These are phyloP conservation scores for Aethionema arabicum DNA, from an alignment of 345 rosid genomes.

Conservation along the genomic window DNA sequence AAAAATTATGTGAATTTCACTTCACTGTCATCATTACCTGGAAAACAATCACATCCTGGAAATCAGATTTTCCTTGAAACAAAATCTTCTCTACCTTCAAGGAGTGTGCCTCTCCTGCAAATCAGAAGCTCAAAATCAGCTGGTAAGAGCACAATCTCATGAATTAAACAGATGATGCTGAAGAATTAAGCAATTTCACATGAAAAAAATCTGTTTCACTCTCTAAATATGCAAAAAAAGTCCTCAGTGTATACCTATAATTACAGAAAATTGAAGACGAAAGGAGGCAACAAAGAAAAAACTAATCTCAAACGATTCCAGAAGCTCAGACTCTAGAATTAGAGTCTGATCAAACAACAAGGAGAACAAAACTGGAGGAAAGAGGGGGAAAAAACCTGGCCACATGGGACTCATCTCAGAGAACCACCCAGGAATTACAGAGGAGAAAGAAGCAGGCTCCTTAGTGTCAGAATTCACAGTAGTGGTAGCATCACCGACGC, in stretches of 20 bases:
- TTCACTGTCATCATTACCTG: slow-evolving; percentile 42
- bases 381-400: slow-evolving; percentile 52
- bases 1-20: not conserved
- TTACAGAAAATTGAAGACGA: no score
- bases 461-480: slow-evolving; percentile 26
- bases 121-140: not conserved
- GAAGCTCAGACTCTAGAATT: no score
- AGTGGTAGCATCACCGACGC: slow-evolving; percentile 31
- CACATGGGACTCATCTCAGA: slow-evolving; percentile 91
- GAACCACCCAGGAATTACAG: slow-evolving; percentile 89
- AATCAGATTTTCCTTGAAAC: slow-evolving; percentile 77
- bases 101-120: slow-evolving; percentile 84
- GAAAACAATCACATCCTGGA: slow-evolving; percentile 77
- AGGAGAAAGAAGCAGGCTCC: slow-evolving; percentile 47
- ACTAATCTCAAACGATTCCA: no score
- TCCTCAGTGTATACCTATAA: no score
- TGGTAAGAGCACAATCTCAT: not conserved
- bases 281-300: no score
- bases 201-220: no score
- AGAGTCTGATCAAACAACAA: no score
- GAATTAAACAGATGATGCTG: no score
- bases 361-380: not conserved
- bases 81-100: slow-evolving; percentile 69
- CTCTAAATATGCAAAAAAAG: no score
- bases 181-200: no score